Percentiles rank a stretch among this genome's conserved stretches.
Conservation (phyloP, 2,329 filamentous ascomycete genomes). For the Fusarium scirpi region DNA sequence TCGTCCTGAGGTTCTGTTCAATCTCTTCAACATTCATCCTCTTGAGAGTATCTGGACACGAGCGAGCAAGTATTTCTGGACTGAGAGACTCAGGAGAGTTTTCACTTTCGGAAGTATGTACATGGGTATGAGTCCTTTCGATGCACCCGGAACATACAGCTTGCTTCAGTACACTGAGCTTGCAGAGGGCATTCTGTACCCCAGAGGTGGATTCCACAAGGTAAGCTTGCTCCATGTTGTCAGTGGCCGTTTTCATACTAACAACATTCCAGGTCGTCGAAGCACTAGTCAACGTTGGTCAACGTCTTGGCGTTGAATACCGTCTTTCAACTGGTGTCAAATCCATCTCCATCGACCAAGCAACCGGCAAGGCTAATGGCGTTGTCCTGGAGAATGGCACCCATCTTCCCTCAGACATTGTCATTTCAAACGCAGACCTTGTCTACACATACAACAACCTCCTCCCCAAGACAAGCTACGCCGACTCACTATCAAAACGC, state of each 20-base stretch:
- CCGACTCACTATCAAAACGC: slow-evolving; percentile 57
- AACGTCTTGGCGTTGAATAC: slow-evolving; percentile 72
- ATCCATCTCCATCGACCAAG: slow-evolving; percentile 63
- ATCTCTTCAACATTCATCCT: slow-evolving; percentile 73
- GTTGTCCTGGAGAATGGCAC: slow-evolving; percentile 70
- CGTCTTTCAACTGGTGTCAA: slow-evolving; percentile 69
- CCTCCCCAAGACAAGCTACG: slow-evolving; percentile 63
- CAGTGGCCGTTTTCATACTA: accelerated
- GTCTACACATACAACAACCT: slow-evolving; percentile 81
- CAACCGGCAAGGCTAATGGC: slow-evolving; percentile 61
- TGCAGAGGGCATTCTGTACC: slow-evolving; percentile 82
- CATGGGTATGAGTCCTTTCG: slow-evolving; percentile 83
- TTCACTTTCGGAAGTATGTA: slow-evolving; percentile 88
- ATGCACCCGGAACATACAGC: slow-evolving; percentile 80
- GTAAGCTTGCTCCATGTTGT: neutral
- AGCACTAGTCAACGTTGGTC: slow-evolving; percentile 71
- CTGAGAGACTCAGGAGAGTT: slow-evolving; percentile 74
- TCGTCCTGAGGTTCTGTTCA: slow-evolving; percentile 67
- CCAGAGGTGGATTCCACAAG: slow-evolving; percentile 75
- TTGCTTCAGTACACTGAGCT: slow-evolving; percentile 79
- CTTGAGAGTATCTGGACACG: slow-evolving; percentile 77
- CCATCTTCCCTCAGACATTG: slow-evolving; percentile 70
- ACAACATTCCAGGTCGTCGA: slow-evolving; percentile 61
- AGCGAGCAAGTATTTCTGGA: slow-evolving; percentile 75
- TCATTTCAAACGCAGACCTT: slow-evolving; percentile 79